Evolutionary conservation across 768 basidiomycete genomes (phyloP).

Genomic region (Podaxis sp.): DNA sequence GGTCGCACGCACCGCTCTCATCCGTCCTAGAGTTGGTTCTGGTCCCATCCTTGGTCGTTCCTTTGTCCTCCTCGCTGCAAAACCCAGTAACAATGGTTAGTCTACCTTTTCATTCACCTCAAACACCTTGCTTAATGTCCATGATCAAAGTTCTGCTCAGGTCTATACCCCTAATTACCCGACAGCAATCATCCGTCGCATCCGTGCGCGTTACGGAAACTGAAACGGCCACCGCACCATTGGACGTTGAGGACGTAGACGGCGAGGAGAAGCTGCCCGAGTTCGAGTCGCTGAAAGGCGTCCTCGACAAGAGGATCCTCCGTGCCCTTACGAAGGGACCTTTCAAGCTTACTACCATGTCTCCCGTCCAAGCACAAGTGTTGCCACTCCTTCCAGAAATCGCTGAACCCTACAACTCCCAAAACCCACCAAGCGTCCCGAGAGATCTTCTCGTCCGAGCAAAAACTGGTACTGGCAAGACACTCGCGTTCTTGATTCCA

Average conservation of each 20-base stretch:
- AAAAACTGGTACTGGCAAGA: slow-evolving; percentile 89
- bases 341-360: slow-evolving; percentile 72
- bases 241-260: not conserved
- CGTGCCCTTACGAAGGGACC: slow-evolving; percentile 63
- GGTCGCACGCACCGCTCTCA: slow-evolving; percentile 8
- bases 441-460: slow-evolving; percentile 86
- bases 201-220: not conserved
- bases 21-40: slow-evolving; percentile 7
- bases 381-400: slow-evolving; percentile 74
- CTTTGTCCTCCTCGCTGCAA: slow-evolving; percentile 11
- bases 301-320: slow-evolving; percentile 42
- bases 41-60: slow-evolving; percentile 5
- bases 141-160: not conserved
- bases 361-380: slow-evolving; percentile 80
- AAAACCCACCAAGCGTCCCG: slow-evolving; percentile 26
- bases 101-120: not conserved
- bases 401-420: slow-evolving; percentile 47
- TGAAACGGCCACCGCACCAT: not conserved
- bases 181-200: slow-evolving; percentile 3
- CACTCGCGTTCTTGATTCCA: slow-evolving; percentile 84
- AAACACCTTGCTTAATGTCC: not conserved
- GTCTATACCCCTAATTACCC: slow-evolving; percentile 10
- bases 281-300: slow-evolving; percentile 39
- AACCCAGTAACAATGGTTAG: slow-evolving; percentile 7
- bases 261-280: slow-evolving; percentile 20